Base-by-base conservation (phyloP, 371 early-diverging fungal genomes). In the Chytridium lagenaria region DNA sequence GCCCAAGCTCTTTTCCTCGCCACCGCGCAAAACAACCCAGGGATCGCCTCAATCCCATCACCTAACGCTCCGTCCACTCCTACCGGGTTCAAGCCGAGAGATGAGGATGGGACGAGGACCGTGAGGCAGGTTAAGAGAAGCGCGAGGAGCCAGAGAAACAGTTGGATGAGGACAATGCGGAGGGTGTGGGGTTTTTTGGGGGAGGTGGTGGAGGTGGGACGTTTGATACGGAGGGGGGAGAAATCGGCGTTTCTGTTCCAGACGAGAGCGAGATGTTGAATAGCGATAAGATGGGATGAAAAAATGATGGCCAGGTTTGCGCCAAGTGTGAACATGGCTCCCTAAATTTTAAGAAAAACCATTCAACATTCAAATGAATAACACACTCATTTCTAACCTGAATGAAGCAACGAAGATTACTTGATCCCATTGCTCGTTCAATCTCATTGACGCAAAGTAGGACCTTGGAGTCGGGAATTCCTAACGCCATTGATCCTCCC, bases 201-300 rank as follows among this genome's bases (percentile, higher is more conserved):
- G 3, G 36, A 16, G 34, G 61, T 2, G 7, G 61, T 26, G 36
- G 61, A 7, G 36, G 61, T 12, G 26, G 55, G 7, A 7, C 16
- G 7, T 7, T 10, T 10, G 36, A 61, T 12, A 7, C 7, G 30
- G 3, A 61, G 23, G 36, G 61, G 61, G 36, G 7, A 15, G 5
- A 61, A 34, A 37, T 61, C 61, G 36, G 61, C 34, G 23, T 34
- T 34, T 3, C 61, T 28, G 61, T 28, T 33, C 36, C 31, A 61
- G 61, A 61, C 61, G 10, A 61, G 30, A 15, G 61, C 61, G 36
- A 61, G 61, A 37, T 34, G 37, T 36, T 61, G 61, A 34, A 61
- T 61, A 3, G 12, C 30, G 61, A 61, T 37, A 2, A 61, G 36
- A 26, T 61, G 30, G 34, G 19, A 61, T 3, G 61, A 28, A 23